Conservation (phyloP, 176 grass and related monocot species). For the Bothriochloa decipiens region DNA sequence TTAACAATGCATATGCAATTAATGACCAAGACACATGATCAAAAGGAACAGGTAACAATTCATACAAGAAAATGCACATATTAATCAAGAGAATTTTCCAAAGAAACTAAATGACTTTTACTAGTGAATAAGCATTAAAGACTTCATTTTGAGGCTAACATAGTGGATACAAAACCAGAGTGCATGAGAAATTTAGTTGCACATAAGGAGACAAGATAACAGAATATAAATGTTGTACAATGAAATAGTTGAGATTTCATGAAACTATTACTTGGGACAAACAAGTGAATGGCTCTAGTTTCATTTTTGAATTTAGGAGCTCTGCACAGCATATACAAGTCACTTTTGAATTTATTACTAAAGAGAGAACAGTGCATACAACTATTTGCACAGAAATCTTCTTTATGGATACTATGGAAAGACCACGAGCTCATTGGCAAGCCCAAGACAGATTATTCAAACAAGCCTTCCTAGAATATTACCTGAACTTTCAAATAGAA, state of each 20-base stretch:
- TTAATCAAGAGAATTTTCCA: not conserved
- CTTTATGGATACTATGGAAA: conserved; percentile 20
- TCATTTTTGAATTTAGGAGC: not conserved
- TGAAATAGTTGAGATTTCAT: not conserved
- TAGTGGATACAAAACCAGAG: not conserved
- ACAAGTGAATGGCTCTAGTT: not conserved
- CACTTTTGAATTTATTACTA: not conserved
- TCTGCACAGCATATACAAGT: not conserved
- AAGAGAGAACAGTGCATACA: not conserved
- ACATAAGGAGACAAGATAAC: not conserved
- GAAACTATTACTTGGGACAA: not conserved
- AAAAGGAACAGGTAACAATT: not conserved
- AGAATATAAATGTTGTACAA: too few relatives aligned
- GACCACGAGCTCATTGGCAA: conserved; percentile 3
- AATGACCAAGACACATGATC: not conserved
- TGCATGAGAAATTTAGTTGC: not conserved
- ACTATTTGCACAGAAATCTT: conserved; percentile 16
- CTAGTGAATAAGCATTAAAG: not conserved
- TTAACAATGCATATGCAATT: conserved; percentile 7
- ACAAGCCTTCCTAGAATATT: conserved; percentile 41
- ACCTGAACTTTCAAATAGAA: conserved; percentile 97
- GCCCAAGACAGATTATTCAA: conserved; percentile 1
- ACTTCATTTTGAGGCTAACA: not conserved
- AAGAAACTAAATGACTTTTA: not conserved
- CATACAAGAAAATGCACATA: conserved; percentile 1